Evolutionary conservation across 495 filamentous ascomycete genomes (phyloP).

Genomic region (Oleoguttula mirabilis): DNA sequence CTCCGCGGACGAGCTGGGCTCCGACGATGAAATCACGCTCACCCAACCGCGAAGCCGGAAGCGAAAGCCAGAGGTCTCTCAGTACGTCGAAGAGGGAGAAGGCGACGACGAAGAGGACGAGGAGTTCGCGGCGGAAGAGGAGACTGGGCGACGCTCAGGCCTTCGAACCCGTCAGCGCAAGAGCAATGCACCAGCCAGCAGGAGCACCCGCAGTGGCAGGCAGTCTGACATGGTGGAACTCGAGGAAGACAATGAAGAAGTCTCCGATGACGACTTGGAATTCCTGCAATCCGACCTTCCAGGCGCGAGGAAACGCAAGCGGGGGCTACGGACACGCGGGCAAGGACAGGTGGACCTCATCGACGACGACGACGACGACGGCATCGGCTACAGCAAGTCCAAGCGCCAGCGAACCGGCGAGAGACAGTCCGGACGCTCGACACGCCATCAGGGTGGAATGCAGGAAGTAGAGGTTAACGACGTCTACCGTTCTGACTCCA

Average conservation of each 20-base stretch:
- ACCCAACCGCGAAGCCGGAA: constrained; percentile 1
- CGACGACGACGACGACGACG: constrained; percentile 6
- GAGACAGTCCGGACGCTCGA: constrained; percentile 29
- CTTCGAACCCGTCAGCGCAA: constrained; percentile 2
- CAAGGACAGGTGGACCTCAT: neutral
- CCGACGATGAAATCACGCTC: constrained; percentile 9
- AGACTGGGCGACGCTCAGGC: neutral
- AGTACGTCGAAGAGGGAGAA: constrained; percentile 17
- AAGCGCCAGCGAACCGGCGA: constrained; percentile 15
- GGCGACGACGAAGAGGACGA: constrained; percentile 12
- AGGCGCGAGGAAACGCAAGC: constrained; percentile 1
- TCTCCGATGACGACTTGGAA: neutral
- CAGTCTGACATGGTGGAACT: no score
- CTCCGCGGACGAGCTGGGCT: constrained; percentile 14
- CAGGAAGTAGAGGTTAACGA: constrained; percentile 55
- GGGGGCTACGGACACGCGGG: neutral
- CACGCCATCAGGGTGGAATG: constrained; percentile 40
- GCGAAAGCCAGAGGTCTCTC: constrained; percentile 1
- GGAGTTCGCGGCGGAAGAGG: constrained; percentile 3
- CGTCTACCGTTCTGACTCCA: constrained; percentile 39
- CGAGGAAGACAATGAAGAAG: constrained; percentile 4
- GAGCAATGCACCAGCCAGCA: neutral
- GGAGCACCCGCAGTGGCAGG: constrained; percentile 5
- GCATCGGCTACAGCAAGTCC: neutral
- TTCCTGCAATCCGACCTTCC: constrained; percentile 15